Evolutionary conservation across 2,329 filamentous ascomycete genomes (phyloP).

Genomic region (Calonectria pauciramosa): DNA sequence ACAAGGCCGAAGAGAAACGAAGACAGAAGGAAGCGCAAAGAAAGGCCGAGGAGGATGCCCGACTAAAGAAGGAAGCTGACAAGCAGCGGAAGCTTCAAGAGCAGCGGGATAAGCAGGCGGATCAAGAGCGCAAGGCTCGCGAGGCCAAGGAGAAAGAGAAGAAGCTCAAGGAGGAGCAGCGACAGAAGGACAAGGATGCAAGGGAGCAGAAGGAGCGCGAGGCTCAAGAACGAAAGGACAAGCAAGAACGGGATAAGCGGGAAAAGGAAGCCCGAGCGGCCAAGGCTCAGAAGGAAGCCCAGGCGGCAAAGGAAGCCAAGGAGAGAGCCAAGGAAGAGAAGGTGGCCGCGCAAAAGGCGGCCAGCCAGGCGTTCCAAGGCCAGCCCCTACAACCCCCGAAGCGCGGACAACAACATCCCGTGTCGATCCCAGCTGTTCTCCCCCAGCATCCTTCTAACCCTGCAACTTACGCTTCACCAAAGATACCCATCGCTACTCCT

Average conservation of each 20-base stretch:
- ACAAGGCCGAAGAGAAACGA: slow-evolving; percentile 89
- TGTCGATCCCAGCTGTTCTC: slow-evolving; percentile 62
- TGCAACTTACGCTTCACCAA: slow-evolving; percentile 79
- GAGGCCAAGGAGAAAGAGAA: slow-evolving; percentile 78
- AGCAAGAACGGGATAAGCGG: slow-evolving; percentile 73
- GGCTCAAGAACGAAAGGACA: slow-evolving; percentile 72
- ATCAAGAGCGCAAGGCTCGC: slow-evolving; percentile 84
- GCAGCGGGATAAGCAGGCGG: slow-evolving; percentile 87
- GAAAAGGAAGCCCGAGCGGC: slow-evolving; percentile 70
- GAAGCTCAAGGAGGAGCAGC: slow-evolving; percentile 86
- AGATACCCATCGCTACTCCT: slow-evolving; percentile 83
- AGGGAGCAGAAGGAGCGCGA: slow-evolving; percentile 81
- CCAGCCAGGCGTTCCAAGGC: slow-evolving; percentile 53
- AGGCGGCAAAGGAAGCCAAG: slow-evolving; percentile 62
- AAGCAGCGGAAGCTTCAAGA: slow-evolving; percentile 84
- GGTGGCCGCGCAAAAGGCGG: slow-evolving; percentile 49
- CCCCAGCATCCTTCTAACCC: slow-evolving; percentile 72
- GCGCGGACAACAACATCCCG: slow-evolving; percentile 53
- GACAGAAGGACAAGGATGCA: slow-evolving; percentile 82
- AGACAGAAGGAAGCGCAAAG: slow-evolving; percentile 92
- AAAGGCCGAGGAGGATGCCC: slow-evolving; percentile 91
- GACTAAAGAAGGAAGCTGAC: slow-evolving; percentile 86
- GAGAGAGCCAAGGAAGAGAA: slow-evolving; percentile 79
- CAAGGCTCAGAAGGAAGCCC: slow-evolving; percentile 72
- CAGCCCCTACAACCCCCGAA: slow-evolving; percentile 54